Base-by-base conservation (phyloP, 345 rosid genomes). In the Eucalyptus urophylla region DNA sequence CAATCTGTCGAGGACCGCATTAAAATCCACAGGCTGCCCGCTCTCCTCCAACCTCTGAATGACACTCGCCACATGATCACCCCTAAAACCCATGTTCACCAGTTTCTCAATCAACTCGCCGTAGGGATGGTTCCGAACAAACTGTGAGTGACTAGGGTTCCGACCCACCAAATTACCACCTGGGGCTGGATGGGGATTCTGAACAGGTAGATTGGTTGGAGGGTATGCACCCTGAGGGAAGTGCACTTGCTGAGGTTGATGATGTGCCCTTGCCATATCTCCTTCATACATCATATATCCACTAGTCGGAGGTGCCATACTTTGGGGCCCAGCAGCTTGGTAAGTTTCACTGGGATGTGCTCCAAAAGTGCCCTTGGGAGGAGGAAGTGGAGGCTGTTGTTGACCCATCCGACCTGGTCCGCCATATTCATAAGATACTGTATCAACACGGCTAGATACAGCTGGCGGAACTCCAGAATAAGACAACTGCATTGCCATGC, bases 11-110 rank as follows among this genome's bases (percentile, higher is more conserved):
- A 98, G 97, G 72, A 97, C 98, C 0, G 95, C 90, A 89, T 97
- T 97, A 65, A 95, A 97, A 91, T 98, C 99, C 89, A 98, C 95
- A 7, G 97, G 92, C 93, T 95, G 99, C 6, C 99, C 99, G 31
- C 93, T 96, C 89, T 98, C 99, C 90, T 97, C 99, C 99, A 97
- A 95, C 94, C 98, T 88, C 90, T 98, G 99, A 87, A 98, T 98
- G 92, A 96, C 98, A 8, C 91, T 90, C 13, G 91, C 93, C 47
- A 93, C 97, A 90, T 91, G 96, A 87, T 98, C 99, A 19, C 94
- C 97, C 91, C 99, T 94, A 93, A 94, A 97, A 65, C 99, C 99
- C 99, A 98, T 98, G 94, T 91, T 94, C 90, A 92, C 93, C 91
- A 97, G 89, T 92, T 97, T 98, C 90, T 98, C 99, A 25, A 97